Conservation (phyloP, 1,284 basidiomycete genomes). For the Austroboletus rostrupii region DNA sequence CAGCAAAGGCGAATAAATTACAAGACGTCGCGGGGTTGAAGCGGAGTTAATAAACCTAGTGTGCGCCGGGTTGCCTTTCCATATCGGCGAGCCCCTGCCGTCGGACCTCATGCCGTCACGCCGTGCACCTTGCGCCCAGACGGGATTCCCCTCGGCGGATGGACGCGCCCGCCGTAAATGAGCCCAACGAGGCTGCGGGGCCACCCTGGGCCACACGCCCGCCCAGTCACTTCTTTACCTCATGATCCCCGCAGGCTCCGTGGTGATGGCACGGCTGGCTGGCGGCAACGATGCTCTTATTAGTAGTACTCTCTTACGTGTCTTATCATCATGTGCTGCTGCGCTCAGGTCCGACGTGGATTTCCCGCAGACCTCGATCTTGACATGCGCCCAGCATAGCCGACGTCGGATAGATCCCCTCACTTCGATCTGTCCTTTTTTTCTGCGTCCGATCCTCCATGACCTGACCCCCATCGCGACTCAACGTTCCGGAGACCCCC, state of each 20-base stretch:
- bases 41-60: conserved; percentile 13
- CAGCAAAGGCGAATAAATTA: conserved; percentile 9
- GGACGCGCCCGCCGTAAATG: background rate
- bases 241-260: background rate
- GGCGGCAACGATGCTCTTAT: no score
- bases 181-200: background rate
- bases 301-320: background rate
- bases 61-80: background rate
- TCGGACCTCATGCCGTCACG: no score
- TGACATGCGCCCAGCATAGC: conserved; percentile 1
- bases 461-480: background rate
- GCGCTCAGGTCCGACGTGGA: background rate
- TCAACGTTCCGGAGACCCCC: conserved; percentile 11
- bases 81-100: background rate
- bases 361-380: conserved; percentile 15
- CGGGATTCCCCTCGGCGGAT: conserved; percentile 10
- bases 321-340: background rate
- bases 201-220: background rate
- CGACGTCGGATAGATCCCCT: background rate
- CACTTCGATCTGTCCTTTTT: background rate
- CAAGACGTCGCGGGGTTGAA: conserved; percentile 25
- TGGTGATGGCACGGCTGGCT: background rate
- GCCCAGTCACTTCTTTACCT: background rate
- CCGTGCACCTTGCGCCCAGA: conserved; percentile 1
- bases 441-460: conserved; percentile 6